Evolutionary conservation across 2,329 filamentous ascomycete genomes (phyloP), one percentile per base, ranked within the genome.

Genomic region (Hypoxylon rubiginosum): DNA sequence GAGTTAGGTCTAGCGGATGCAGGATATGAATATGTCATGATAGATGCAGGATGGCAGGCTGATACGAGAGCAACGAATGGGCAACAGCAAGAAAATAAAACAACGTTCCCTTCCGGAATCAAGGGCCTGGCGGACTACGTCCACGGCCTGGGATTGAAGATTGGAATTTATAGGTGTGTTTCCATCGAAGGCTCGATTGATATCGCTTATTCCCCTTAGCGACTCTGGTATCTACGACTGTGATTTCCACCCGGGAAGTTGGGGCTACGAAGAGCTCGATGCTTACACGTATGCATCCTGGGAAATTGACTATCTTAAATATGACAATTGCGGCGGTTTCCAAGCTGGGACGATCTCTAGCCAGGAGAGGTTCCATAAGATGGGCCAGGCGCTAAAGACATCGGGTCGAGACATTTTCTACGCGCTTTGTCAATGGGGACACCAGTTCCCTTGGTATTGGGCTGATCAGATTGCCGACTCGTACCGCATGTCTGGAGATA

Each of bases 241-340:
- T 64, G 79, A 73, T 2, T 73, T 74, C 26, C 82, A 80, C 61
- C 75, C 82, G 1, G 64, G 64, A 10, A 56, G 54, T 19, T 67
- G 58, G 45, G 64, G 64, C 4, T 81, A 84, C 69, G 86, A 87
- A 71, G 78, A 81, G 34, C 78, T 83, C 28, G 86, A 88, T 73
- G 86, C 86, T 0, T 74, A 82, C 15, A 79, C 82, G 0, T 87
- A 82, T 72, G 85, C 85, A 0, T 76, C 74, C 15, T 85, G 84
- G 82, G 84, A 82, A 1, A 82, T 86, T 32, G 82, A 84, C 72
- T 85, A 85, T 67, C 72, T 85, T 21, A 85, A 86, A 72, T 87
- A 87, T 69, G 85, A 87, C 74, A 87, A 87, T 71, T 88, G 85
- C 76, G 78, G 81, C 52, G 80, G 82, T 24, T 86, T 85, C 73